These are phyloP conservation scores for Arxiozyma telluris DNA, from an alignment of 1,139 yeast genomes.

Conservation along the genomic window DNA sequence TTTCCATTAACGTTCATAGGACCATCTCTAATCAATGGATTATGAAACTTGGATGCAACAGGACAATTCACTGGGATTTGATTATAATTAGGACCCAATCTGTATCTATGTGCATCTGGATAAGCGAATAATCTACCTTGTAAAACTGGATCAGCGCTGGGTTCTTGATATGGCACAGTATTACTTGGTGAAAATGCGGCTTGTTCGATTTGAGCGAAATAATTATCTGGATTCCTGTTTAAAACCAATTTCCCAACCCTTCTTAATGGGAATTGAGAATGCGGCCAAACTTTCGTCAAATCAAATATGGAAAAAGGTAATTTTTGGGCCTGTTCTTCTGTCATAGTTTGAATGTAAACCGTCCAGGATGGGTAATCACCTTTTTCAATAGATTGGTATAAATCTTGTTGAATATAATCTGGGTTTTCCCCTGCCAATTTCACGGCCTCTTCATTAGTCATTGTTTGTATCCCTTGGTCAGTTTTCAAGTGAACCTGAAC, in stretches of 20 bases:
- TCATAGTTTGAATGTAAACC: constrained; percentile 57
- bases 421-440: constrained; percentile 53
- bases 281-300: constrained; percentile 59
- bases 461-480: constrained; percentile 52
- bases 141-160: constrained; percentile 52
- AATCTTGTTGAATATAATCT: constrained; percentile 55
- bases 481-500: constrained; percentile 55
- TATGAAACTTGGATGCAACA: constrained; percentile 38
- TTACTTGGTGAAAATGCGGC: constrained; percentile 52
- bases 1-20: constrained; percentile 76
- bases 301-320: constrained; percentile 60
- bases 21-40: constrained; percentile 81
- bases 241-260: constrained; percentile 48
- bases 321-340: constrained; percentile 51
- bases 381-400: constrained; percentile 51
- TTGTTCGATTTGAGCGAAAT: constrained; percentile 52
- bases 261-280: constrained; percentile 47
- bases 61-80: constrained; percentile 68
- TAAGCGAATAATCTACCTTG: constrained; percentile 51
- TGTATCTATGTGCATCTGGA: constrained; percentile 53
- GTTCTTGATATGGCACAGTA: constrained; percentile 51
- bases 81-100: constrained; percentile 53
- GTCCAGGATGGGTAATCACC: constrained; percentile 60
- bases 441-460: constrained; percentile 51
- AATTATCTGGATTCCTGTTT: constrained; percentile 49